Evolutionary conservation across 148 eudicot species (phyloP).

Genomic region (Euryodendron excelsum): DNA sequence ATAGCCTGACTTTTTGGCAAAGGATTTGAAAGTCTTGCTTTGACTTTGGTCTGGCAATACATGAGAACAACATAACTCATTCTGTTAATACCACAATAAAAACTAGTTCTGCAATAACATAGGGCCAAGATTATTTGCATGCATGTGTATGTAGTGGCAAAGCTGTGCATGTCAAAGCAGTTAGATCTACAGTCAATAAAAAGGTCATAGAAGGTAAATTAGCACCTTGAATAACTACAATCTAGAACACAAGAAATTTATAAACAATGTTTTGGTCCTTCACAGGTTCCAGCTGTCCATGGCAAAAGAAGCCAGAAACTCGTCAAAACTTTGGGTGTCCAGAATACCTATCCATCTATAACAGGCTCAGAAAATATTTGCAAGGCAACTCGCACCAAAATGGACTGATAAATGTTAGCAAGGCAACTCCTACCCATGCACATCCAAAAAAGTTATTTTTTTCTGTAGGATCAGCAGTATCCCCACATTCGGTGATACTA

Average conservation of each 20-base stretch:
- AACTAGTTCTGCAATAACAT: background rate
- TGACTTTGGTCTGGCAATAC: slow-evolving; percentile 48
- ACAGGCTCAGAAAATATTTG: background rate
- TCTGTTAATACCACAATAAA: background rate
- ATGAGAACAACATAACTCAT: background rate
- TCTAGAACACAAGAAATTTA: background rate
- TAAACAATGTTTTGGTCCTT: background rate
- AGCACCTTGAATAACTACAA: background rate
- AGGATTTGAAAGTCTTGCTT: slow-evolving; percentile 86
- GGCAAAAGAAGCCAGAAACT: background rate
- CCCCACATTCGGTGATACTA: too few relatives aligned
- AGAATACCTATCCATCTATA: background rate
- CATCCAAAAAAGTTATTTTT: too few relatives aligned
- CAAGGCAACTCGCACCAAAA: background rate
- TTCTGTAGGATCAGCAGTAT: too few relatives aligned
- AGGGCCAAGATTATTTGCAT: background rate
- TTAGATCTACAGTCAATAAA: background rate
- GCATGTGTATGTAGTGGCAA: background rate
- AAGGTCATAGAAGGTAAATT: background rate
- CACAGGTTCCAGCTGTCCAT: background rate
- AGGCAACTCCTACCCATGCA: background rate
- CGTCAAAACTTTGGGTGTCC: background rate
- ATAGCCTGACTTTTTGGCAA: slow-evolving; percentile 83
- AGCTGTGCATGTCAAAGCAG: background rate
- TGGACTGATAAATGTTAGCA: background rate